Conservation (phyloP, 495 filamentous ascomycete genomes). For the Podospora pseudocomata region DNA sequence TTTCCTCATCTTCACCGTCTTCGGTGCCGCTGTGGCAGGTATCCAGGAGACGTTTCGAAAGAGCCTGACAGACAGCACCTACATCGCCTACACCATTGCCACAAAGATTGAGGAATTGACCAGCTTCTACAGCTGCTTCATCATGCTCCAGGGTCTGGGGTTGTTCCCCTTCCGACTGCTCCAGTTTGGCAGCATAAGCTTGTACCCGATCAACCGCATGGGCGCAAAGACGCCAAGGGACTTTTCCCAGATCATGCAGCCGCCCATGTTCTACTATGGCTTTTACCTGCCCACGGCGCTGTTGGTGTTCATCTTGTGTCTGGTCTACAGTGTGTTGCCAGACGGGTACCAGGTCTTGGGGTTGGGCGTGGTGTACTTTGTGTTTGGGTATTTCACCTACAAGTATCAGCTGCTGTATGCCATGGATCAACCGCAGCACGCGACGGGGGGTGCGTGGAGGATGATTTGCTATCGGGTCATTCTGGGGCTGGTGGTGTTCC, state of each 20-base stretch:
- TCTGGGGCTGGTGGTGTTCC: constrained; percentile 79
- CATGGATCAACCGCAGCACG: constrained; percentile 96
- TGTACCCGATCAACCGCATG: constrained; percentile 78
- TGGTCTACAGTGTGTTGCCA: constrained; percentile 88
- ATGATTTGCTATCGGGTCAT: constrained; percentile 91
- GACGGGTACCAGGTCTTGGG: constrained; percentile 76
- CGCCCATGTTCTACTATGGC: constrained; percentile 89
- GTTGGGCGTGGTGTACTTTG: constrained; percentile 83
- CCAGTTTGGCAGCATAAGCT: constrained; percentile 77
- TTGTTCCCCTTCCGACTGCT: constrained; percentile 90
- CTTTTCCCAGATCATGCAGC: constrained; percentile 76
- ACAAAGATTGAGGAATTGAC: constrained; percentile 66
- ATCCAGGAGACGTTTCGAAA: constrained; percentile 69
- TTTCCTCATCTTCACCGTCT: constrained; percentile 89
- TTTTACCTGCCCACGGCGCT: constrained; percentile 92
- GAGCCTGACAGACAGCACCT: constrained; percentile 70
- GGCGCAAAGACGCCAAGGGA: constrained; percentile 88
- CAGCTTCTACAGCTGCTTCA: constrained; percentile 89
- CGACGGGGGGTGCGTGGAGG: constrained; percentile 88
- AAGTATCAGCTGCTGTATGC: constrained; percentile 98
- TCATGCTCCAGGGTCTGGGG: constrained; percentile 88
- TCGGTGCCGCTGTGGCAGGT: constrained; percentile 75
- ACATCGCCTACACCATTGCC: constrained; percentile 73
- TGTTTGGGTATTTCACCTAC: constrained; percentile 87
- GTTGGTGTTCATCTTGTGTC: constrained; percentile 86